Evolutionary conservation across 2,329 filamentous ascomycete genomes (phyloP).

Genomic region (Cladobotryum mycophilum): DNA sequence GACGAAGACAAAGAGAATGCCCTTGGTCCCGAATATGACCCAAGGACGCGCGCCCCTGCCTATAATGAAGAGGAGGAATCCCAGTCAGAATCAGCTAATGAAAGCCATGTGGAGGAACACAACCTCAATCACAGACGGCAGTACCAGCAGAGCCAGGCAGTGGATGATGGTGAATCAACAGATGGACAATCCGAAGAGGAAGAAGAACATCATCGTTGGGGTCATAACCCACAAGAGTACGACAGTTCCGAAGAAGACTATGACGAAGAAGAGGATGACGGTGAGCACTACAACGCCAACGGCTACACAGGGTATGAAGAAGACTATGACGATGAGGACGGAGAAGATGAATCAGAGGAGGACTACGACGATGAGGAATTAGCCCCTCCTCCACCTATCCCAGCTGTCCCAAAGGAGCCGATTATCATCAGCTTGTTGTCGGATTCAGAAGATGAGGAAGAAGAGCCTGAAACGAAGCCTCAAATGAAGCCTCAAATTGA

Average conservation of each 20-base stretch:
- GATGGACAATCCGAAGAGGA: not conserved
- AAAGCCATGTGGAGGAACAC: not conserved
- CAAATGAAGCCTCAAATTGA: not conserved
- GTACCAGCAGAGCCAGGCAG: not conserved
- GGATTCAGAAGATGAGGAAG: slow-evolving; percentile 37
- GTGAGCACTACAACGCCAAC: slow-evolving; percentile 17
- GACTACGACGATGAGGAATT: slow-evolving; percentile 8
- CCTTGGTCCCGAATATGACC: too few species aligned
- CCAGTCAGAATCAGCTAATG: not conserved
- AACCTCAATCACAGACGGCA: not conserved
- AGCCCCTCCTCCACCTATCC: slow-evolving; percentile 4
- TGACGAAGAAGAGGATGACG: slow-evolving; percentile 18
- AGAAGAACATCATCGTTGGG: too few species aligned
- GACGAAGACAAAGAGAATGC: not conserved
- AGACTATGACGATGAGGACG: slow-evolving; percentile 20
- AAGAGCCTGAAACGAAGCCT: not conserved
- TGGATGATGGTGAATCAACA: not conserved
- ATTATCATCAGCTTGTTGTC: slow-evolving; percentile 43
- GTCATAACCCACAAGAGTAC: not conserved
- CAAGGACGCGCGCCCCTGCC: too few species aligned
- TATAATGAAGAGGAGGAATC: not conserved
- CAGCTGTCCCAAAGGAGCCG: slow-evolving; percentile 24
- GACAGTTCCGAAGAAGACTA: slow-evolving; percentile 6
- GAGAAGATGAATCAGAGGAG: slow-evolving; percentile 19
- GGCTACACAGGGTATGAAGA: slow-evolving; percentile 14